Conservation (phyloP, 345 rosid species). For the Ceriops decandra region DNA sequence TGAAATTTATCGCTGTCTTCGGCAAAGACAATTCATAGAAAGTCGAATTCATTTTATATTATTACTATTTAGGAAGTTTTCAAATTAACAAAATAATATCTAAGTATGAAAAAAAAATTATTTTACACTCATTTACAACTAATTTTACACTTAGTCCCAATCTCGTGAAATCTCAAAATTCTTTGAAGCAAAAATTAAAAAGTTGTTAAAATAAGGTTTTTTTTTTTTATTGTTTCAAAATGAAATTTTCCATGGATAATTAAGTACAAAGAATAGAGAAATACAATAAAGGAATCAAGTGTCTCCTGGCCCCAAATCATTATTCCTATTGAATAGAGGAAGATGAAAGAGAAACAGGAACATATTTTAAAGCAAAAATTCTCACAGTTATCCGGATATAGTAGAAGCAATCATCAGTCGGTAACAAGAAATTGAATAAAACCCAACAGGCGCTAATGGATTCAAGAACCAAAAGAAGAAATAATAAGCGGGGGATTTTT, state of each 20-base stretch:
- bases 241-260: too few species aligned
- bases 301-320: constrained; percentile 4
- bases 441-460: background rate
- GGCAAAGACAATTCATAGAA: too few species aligned
- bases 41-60: too few species aligned
- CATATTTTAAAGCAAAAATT: constrained; percentile 11
- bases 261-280: background rate
- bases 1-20: background rate
- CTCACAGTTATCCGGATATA: background rate
- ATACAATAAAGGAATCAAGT: background rate
- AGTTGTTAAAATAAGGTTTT: too few species aligned
- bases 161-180: background rate
- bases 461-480: constrained; percentile 5
- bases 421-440: background rate
- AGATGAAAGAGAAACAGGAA: background rate
- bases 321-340: background rate
- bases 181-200: too few species aligned
- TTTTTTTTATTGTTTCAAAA: too few species aligned
- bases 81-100: too few species aligned
- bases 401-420: background rate
- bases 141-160: background rate
- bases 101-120: background rate
- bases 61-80: too few species aligned
- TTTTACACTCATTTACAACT: too few species aligned
- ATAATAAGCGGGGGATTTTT: constrained; percentile 1